Evolutionary conservation across 192 early-diverging fungal species (phyloP), one percentile per base, ranked within the genome.

Genomic region (Backusella macrospora): DNA sequence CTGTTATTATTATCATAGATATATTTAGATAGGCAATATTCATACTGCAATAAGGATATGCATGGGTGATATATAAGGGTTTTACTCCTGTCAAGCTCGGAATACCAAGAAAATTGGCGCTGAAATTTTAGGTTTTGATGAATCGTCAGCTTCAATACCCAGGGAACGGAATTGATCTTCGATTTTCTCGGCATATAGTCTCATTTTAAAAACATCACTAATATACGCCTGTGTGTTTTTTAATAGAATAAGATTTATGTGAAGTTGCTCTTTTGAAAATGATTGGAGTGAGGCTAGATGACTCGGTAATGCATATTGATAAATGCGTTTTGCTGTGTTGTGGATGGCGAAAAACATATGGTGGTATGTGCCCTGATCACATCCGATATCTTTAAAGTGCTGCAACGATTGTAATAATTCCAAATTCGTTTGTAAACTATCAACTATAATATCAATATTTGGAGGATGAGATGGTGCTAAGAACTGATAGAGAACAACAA

Each of bases 331-430:
- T 7, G 78, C 78, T 5, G 70, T 44, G 37, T 70, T 80, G 42
- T 80, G 78, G 29, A 80, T 76, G 14, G 78, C 78, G 21, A 80
- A 80, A 59, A 76, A 80, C 78, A 80, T 80, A 40, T 75, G 65
- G 26, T 80, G 78, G 29, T 80, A 80, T 14, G 78, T 80, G 43
- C 78, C 75, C 34, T 76, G 78, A 39, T 80, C 78, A 18, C 78
- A 80, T 3, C 74, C 74, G 9, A 73, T 37, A 4, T 55, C 63
- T 21, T 38, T 43, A 9, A 80, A 59, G 16, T 73, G 39, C 21
- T 80, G 70, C 1, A 80, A 40, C 3, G 65, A 68, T 16, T 66
- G 52, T 7, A 80, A 39, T 9, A 80, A 8, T 4, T 65, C 42
- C 45, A 75, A 38, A 62, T 73, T 80, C 14, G 78, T 76, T 15